Evolutionary conservation across 331 rosid species (phyloP).

Genomic region (Telfairia occidentalis): DNA sequence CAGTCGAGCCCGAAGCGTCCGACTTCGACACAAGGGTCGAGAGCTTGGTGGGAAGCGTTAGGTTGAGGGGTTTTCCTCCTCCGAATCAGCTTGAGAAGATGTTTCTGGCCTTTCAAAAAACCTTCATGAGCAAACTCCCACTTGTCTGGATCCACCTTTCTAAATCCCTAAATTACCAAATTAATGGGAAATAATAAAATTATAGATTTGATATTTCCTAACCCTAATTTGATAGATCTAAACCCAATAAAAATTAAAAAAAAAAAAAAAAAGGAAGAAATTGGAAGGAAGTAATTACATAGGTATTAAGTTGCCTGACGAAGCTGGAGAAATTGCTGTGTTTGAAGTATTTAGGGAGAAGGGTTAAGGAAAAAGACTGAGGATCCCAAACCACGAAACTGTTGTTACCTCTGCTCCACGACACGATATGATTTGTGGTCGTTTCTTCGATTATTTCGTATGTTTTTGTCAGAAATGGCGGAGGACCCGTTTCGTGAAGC

Average conservation of each 20-base stretch:
- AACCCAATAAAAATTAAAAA: background rate
- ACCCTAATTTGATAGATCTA: background rate
- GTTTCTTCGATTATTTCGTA: conserved; percentile 72
- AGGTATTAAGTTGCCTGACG: conserved; percentile 84
- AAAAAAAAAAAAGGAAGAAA: too few relatives aligned
- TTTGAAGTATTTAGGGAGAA: conserved; percentile 80
- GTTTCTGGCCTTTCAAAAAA: conserved; percentile 67
- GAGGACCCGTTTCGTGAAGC: conserved; percentile 56
- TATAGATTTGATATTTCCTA: too few relatives aligned
- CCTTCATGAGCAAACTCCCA: conserved; percentile 91
- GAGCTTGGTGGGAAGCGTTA: conserved; percentile 16
- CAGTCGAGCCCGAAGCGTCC: conserved; percentile 60
- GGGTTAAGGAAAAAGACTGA: conserved; percentile 46
- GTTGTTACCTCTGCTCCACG: conserved; percentile 70
- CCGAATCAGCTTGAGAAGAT: conserved; percentile 53
- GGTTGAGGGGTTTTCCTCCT: conserved; percentile 41
- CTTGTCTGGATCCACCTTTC: conserved; percentile 70
- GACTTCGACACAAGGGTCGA: conserved; percentile 56
- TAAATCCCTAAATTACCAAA: conserved; percentile 75
- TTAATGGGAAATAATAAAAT: background rate
- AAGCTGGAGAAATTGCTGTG: conserved; percentile 90
- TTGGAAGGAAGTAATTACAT: conserved; percentile 62
- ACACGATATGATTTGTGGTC: conserved; percentile 45
- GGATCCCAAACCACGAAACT: conserved; percentile 85
- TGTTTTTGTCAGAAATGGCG: conserved; percentile 77